Evolutionary conservation across 768 basidiomycete genomes (phyloP).

Genomic region (Panaeolus papilionaceus): DNA sequence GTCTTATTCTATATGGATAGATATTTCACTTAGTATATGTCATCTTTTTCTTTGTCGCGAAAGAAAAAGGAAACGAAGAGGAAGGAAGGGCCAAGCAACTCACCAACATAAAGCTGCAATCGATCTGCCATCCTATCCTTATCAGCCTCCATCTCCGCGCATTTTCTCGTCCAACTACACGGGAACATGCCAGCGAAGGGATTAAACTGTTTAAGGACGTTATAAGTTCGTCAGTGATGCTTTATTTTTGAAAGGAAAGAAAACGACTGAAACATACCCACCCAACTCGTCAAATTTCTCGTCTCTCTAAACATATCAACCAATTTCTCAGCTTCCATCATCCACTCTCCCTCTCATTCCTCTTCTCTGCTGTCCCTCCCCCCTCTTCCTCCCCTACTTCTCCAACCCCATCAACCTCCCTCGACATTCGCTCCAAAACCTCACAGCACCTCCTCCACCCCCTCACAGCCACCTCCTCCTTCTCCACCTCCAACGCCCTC

Average conservation of each 20-base stretch:
- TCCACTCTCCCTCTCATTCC: slow-evolving; percentile 30
- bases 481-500: too few relatives aligned
- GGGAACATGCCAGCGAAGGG: slow-evolving; percentile 43
- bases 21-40: too few relatives aligned
- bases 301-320: slow-evolving; percentile 92
- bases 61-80: neutral
- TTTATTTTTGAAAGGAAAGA: neutral
- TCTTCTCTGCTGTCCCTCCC: neutral
- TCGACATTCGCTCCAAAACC: too few relatives aligned
- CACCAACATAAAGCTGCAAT: slow-evolving; percentile 76
- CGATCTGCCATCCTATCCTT: neutral
- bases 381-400: neutral
- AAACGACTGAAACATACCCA: too few relatives aligned
- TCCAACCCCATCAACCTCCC: too few relatives aligned
- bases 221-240: too few relatives aligned
- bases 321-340: slow-evolving; percentile 83
- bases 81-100: slow-evolving; percentile 21
- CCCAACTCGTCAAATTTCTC: slow-evolving; percentile 41
- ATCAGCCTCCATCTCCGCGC: too few relatives aligned
- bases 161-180: slow-evolving; percentile 35
- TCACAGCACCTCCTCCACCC: too few relatives aligned
- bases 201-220: too few relatives aligned
- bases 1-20: too few relatives aligned
- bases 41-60: too few relatives aligned
- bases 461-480: too few relatives aligned